Conservation (phyloP, 495 filamentous ascomycete species). For the Clavariopsis aquatica region DNA sequence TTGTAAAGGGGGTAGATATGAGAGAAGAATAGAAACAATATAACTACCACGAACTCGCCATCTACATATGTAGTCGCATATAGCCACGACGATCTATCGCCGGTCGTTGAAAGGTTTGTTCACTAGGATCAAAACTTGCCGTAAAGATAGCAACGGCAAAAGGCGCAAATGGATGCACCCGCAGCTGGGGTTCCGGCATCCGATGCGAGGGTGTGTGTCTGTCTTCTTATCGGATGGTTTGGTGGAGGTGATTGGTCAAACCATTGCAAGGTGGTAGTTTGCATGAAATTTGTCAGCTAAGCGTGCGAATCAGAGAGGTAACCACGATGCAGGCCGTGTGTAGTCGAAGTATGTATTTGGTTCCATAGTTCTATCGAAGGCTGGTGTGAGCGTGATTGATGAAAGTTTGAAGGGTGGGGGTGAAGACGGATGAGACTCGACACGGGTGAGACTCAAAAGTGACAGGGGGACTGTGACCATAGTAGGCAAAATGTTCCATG, state of each 20-base stretch:
- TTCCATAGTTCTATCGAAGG: background rate
- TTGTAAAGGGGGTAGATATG: background rate
- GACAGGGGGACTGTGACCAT: too few relatives aligned
- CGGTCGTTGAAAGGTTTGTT: background rate
- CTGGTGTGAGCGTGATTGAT: background rate
- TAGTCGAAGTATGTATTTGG: background rate
- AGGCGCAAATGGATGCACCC: background rate
- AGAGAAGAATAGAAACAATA: background rate
- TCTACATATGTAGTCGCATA: background rate
- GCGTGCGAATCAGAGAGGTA: background rate
- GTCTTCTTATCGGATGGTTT: slow-evolving; percentile 20
- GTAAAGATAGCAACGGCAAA: background rate
- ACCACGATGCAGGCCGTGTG: background rate
- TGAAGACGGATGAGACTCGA: too few relatives aligned
- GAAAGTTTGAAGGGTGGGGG: too few relatives aligned
- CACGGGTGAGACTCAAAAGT: too few relatives aligned
- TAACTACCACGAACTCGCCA: background rate
- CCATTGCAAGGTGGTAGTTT: background rate
- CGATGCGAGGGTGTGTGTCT: background rate
- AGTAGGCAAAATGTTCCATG: background rate
- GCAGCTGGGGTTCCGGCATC: background rate
- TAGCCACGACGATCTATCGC: background rate
- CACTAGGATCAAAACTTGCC: background rate
- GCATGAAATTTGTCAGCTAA: background rate
- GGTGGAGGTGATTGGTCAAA: slow-evolving; percentile 22